A percentile compares a stretch with the other conserved stretches of the same genome.
Evolutionary conservation across 2,329 filamentous ascomycete species (phyloP).

Genomic region (Fusarium xylarioides): DNA sequence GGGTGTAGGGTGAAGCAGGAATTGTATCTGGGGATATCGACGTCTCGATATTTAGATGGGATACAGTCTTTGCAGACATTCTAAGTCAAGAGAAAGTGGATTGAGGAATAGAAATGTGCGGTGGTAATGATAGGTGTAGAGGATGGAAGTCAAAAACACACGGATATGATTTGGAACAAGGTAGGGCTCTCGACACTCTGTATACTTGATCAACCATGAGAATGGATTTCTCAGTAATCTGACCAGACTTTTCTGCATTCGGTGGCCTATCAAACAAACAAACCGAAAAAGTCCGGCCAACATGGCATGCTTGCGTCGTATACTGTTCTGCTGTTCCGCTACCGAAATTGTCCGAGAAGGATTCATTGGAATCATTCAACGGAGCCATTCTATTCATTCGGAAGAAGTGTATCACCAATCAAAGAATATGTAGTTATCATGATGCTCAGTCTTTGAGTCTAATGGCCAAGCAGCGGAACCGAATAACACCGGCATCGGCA

Average conservation of each 20-base stretch:
- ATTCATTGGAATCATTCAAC: neutral
- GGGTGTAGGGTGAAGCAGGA: rapidly evolving
- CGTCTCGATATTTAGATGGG: neutral
- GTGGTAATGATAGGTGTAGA: neutral
- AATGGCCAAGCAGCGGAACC: neutral
- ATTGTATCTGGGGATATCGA: neutral
- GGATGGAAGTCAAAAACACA: no score
- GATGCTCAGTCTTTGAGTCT: neutral
- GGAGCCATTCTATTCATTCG: rapidly evolving
- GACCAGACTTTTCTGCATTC: neutral
- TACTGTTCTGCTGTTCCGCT: neutral
- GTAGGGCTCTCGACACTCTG: neutral
- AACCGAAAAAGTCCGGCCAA: neutral
- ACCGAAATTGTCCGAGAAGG: neutral
- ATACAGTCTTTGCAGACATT: rapidly evolving
- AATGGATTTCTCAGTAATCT: neutral
- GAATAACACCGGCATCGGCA: neutral
- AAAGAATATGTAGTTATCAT: neutral
- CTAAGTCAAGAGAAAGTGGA: neutral
- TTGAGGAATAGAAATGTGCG: neutral
- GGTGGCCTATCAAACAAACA: rapidly evolving
- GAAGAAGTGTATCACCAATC: neutral
- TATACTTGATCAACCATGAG: neutral
- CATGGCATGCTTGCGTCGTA: neutral
- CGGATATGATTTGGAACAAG: neutral